These are phyloP conservation scores for Tanozyma kutaoensis DNA, from an alignment of 805 yeast species.

Conservation along the genomic window DNA sequence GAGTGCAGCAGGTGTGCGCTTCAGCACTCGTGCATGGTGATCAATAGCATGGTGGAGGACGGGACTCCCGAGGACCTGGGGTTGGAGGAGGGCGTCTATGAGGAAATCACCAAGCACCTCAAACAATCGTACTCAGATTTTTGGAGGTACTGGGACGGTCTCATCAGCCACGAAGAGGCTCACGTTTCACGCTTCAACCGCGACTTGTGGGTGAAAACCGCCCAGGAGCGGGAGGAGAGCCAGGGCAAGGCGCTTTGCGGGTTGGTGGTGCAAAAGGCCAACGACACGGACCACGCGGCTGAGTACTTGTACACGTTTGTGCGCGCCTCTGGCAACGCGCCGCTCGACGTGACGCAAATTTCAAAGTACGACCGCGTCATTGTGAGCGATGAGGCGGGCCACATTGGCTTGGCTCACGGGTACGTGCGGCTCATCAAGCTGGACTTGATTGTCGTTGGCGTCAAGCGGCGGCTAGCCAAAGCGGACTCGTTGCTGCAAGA, in stretches of 20 bases:
- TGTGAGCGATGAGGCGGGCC: constrained; percentile 72
- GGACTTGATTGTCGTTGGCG: too few relatives aligned
- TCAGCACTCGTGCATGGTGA: constrained; percentile 48
- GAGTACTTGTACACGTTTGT: constrained; percentile 34
- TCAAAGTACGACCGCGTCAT: constrained; percentile 48
- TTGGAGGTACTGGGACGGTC: constrained; percentile 58
- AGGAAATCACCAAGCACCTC: constrained; percentile 38
- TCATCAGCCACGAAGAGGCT: constrained; percentile 65
- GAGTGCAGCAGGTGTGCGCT: constrained; percentile 51
- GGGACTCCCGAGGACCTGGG: constrained; percentile 48
- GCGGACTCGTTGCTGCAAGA: too few relatives aligned
- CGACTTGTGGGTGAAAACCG: constrained; percentile 58
- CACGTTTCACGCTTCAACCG: constrained; percentile 35
- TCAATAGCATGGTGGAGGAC: constrained; percentile 43
- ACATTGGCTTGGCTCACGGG: constrained; percentile 62
- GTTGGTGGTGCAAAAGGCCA: constrained; percentile 24
- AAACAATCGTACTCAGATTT: constrained; percentile 33
- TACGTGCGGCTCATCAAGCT: constrained; percentile 30
- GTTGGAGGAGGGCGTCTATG: constrained; percentile 32
- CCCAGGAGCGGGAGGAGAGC: constrained; percentile 42
- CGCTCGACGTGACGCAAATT: constrained; percentile 33
- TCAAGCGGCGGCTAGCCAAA: too few relatives aligned
- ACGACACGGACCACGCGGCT: constrained; percentile 8
- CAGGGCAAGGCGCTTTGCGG: constrained; percentile 48
- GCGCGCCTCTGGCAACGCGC: not conserved